Evolutionary conservation across 169 alveolate species (phyloP).

Genomic region (Theileria parva): DNA sequence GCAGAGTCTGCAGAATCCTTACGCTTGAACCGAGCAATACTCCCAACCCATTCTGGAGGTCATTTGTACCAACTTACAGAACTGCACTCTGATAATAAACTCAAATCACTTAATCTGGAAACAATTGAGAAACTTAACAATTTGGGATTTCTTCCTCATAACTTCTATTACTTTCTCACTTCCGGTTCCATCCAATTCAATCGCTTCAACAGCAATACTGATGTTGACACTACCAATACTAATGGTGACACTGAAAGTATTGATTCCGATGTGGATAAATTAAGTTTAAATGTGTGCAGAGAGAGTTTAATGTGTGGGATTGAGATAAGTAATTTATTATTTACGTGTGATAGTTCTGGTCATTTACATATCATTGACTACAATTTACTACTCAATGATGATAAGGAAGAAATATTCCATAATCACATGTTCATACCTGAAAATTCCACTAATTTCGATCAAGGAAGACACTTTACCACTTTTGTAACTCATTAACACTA

Average conservation of each 20-base stretch:
- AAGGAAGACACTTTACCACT: constrained; percentile 9
- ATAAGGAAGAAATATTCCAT: background rate
- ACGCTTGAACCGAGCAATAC: constrained; percentile 36
- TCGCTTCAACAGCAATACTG: background rate
- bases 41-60: constrained; percentile 49
- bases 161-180: background rate
- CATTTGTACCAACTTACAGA: constrained; percentile 24
- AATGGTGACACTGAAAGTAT: background rate
- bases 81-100: background rate
- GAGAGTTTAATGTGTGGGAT: background rate
- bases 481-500: constrained; percentile 26
- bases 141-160: background rate
- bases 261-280: background rate
- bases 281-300: background rate
- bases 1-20: constrained; percentile 28
- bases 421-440: background rate
- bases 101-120: background rate
- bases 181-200: background rate
- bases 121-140: background rate
- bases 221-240: background rate
- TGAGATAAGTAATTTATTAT: background rate
- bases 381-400: background rate
- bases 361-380: background rate
- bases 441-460: background rate
- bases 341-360: background rate